Evolutionary conservation across 805 yeast species (phyloP).

Genomic region (Pichia cephalocereana): DNA sequence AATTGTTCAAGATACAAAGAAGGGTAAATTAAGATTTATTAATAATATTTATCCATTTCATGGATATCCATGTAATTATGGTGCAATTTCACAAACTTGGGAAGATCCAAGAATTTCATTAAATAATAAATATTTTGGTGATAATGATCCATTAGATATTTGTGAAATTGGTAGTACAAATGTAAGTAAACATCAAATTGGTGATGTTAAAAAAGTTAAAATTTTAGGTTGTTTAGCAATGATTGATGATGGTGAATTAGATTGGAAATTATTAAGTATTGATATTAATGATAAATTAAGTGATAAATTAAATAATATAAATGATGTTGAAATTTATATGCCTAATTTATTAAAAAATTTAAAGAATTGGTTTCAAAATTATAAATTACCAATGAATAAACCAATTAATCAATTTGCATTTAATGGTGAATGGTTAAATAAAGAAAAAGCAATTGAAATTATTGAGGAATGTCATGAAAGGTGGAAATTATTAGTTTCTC

Average conservation of each 20-base stretch:
- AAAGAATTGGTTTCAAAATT: conserved; percentile 72
- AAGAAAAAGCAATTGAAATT: conserved; percentile 48
- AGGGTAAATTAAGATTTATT: conserved; percentile 63
- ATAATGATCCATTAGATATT: conserved; percentile 91
- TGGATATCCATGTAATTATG: conserved; percentile 82
- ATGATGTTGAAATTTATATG: conserved; percentile 57
- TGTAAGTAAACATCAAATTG: conserved; percentile 17
- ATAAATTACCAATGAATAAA: conserved; percentile 78
- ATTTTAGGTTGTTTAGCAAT: conserved; percentile 70
- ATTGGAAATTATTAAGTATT: conserved; percentile 82
- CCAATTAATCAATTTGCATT: conserved; percentile 68
- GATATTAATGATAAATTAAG: conserved; percentile 61
- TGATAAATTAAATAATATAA: conserved; percentile 45
- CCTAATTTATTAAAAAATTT: conserved; percentile 68
- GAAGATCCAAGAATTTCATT: conserved; percentile 72
- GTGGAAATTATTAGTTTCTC: conserved; percentile 49
- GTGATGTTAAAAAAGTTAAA: conserved; percentile 53
- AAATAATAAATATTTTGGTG: conserved; percentile 44
- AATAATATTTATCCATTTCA: conserved; percentile 74
- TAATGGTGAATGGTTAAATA: conserved; percentile 39
- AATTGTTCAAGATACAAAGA: conserved; percentile 66
- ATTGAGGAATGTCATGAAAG: conserved; percentile 57
- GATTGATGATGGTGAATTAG: conserved; percentile 92
- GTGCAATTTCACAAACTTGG: conserved; percentile 93
- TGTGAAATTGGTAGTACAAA: conserved; percentile 64